These are phyloP conservation scores for Cladosporium velox DNA, from an alignment of 2,329 filamentous ascomycete genomes.

Conservation along the genomic window DNA sequence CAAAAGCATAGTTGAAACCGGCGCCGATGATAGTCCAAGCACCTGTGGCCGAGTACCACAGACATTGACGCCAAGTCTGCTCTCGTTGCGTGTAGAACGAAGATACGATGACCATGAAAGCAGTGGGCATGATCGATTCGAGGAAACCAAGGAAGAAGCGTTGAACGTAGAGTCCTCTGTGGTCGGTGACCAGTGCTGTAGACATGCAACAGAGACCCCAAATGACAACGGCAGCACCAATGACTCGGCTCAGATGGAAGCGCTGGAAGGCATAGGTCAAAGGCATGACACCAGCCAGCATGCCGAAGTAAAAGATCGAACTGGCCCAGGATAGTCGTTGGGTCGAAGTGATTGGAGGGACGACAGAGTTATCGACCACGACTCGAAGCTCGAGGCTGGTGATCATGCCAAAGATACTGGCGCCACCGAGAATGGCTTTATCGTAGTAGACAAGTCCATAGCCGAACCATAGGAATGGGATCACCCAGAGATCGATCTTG, in stretches of 20 bases:
- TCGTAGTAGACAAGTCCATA: conserved; percentile 72
- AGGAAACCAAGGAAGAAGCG: conserved; percentile 60
- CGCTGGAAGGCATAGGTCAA: conserved; percentile 71
- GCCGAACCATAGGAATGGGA: conserved; percentile 47
- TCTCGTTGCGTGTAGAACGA: conserved; percentile 46
- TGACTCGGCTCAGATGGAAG: conserved; percentile 64
- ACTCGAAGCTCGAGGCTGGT: conserved; percentile 61
- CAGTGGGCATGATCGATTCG: conserved; percentile 58
- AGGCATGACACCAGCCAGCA: conserved; percentile 72
- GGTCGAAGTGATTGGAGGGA: conserved; percentile 63
- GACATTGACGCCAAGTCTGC: conserved; percentile 38
- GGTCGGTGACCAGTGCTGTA: conserved; percentile 40
- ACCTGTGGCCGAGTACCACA: conserved; percentile 35
- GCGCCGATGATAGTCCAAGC: conserved; percentile 45
- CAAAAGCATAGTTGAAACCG: conserved; percentile 51
- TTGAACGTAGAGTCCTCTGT: conserved; percentile 46
- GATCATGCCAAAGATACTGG: conserved; percentile 76
- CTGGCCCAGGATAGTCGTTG: conserved; percentile 73
- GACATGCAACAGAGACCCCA: conserved; percentile 70
- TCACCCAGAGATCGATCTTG: conserved; percentile 60
- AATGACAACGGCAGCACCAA: conserved; percentile 63
- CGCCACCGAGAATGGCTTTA: conserved; percentile 73
- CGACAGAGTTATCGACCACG: conserved; percentile 52
- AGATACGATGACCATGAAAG: conserved; percentile 56
- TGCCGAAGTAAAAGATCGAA: conserved; percentile 78